Evolutionary conservation across 352 stramenopile genomes (phyloP), one percentile per base, ranked within the genome.

Genomic region (Blastocystis sp.): DNA sequence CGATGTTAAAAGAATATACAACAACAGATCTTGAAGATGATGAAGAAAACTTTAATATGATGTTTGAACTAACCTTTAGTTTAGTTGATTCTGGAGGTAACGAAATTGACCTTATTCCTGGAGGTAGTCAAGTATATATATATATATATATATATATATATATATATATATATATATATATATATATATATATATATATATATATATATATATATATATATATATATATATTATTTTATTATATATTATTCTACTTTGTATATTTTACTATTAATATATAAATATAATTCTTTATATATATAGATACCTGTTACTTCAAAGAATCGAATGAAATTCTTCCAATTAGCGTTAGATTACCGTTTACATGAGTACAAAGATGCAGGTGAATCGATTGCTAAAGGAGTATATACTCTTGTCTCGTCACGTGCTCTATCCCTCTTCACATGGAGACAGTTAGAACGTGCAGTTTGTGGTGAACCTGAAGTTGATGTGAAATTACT

Each of bases 1-100:
- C 77, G 2, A 84, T 80, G 44, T 81, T 90, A 45, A 72, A 76
- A 27, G 79, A 72, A 18, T 86, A n/a, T n/a, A n/a, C n/a, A n/a
- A n/a, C n/a, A n/a, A n/a, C n/a, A n/a, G n/a, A n/a, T n/a, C n/a
- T n/a, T 11, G 25, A 42, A 21, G 28, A 36, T n/a, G 23, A 23
- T n/a, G n/a, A 32, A 21, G 52, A 62, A 16, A 30, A 44, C 11
- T 62, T 62, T 30, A 19, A 24, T 16, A 54, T 34, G 13, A 25
- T 62, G 0, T 62, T 62, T 24, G 52, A 45, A 9, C 27, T 62
- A n/a, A 31, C 36, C 6, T 48, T 62, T 18, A 21, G 25, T 1
- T 27, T 62, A 3, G n/a, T 36, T 0, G 52, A 62, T 28, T 62
- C 52, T 7, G 32, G 39, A n/a, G 66, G 66, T 11, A 69, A 54